Evolutionary conservation across 2,329 filamentous ascomycete species (phyloP).

Genomic region (Herpotrichia juniperi): DNA sequence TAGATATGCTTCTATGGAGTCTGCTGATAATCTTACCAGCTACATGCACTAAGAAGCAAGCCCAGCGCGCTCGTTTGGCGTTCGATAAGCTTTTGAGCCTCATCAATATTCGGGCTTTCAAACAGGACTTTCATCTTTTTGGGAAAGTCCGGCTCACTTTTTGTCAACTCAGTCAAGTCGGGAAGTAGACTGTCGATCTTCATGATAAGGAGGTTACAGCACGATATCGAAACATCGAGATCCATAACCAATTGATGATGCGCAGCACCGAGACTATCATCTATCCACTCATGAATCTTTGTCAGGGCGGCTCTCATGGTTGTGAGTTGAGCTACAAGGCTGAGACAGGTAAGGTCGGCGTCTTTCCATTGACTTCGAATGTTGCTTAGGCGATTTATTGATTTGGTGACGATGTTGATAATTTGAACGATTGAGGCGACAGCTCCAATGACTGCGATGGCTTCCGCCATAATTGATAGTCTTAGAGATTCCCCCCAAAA

Average conservation of each 20-base stretch:
- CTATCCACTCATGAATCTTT: constrained; percentile 22
- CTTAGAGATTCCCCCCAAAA: too few species aligned
- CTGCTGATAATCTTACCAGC: constrained; percentile 11
- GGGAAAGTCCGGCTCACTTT: constrained; percentile 1
- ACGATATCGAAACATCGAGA: constrained; percentile 16
- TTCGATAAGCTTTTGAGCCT: constrained; percentile 19
- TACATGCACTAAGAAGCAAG: constrained; percentile 21
- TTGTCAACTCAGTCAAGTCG: background rate
- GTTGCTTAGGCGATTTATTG: background rate
- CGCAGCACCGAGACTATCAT: constrained; percentile 4
- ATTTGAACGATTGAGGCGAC: constrained; percentile 12
- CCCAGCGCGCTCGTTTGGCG: constrained; percentile 20
- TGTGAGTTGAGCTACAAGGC: constrained; percentile 16
- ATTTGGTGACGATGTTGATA: constrained; percentile 10
- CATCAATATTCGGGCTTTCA: constrained; percentile 6
- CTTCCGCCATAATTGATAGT: too few species aligned
- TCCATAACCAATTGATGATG: constrained; percentile 25
- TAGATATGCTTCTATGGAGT: background rate
- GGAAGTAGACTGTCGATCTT: constrained; percentile 13
- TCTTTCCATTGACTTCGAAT: constrained; percentile 8
- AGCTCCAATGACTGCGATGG: constrained; percentile 10
- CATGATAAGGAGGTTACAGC: constrained; percentile 11
- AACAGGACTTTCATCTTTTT: constrained; percentile 15
- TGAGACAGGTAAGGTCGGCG: constrained; percentile 16
- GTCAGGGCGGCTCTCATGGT: constrained; percentile 17